Evolutionary conservation across 2,329 filamentous ascomycete species (phyloP), one percentile per base, ranked within the genome.

Genomic region (Neonectria punicea): DNA sequence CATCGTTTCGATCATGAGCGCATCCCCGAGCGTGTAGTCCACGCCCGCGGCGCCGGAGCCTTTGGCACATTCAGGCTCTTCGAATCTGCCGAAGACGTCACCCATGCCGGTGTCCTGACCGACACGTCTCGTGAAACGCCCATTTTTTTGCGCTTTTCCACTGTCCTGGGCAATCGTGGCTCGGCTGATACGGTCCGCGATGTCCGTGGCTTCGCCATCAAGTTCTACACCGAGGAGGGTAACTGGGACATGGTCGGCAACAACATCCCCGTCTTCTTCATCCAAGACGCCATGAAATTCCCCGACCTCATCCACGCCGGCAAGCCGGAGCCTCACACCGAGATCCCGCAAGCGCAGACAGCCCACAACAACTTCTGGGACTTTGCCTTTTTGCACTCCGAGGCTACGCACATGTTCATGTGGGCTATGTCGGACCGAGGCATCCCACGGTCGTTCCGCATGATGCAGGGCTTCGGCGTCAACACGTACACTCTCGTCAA

Each of bases 401-500:
- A 95, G 76, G 86, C 90, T 0, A 93, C 91, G 0, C 91, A 94
- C 76, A 93, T 93, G 90, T 91, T 87, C 70, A 88, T 92, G 84
- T 94, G 92, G 92, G 82, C 89, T 32, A 92, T 93, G 89, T 91
- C 88, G 9, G 92, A 94, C 75, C 86, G 91, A 30, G 84, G 85
- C 0, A 93, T 93, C 61, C 92, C 92, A 1, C 86, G 91, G 2
- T 93, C 90, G 0, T 94, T 85, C 79, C 89, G 92, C 25, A 94
- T 94, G 91, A 94, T 95, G 90, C 91, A 95, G 70, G 92, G 92
- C 0, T 95, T 94, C 62, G 92, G 92, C 58, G 92, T 95, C 70
- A 94, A 95, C 78, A 94, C 93, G 0, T 95, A 84, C 72, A 91
- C 87, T 0, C 83, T 94, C 2, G 82, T 84, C 66, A 93, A 93